phyloP scores from a whole-genome alignment of 192 early-diverging fungal genomes.

The Allomyces macrogynus region DNA sequence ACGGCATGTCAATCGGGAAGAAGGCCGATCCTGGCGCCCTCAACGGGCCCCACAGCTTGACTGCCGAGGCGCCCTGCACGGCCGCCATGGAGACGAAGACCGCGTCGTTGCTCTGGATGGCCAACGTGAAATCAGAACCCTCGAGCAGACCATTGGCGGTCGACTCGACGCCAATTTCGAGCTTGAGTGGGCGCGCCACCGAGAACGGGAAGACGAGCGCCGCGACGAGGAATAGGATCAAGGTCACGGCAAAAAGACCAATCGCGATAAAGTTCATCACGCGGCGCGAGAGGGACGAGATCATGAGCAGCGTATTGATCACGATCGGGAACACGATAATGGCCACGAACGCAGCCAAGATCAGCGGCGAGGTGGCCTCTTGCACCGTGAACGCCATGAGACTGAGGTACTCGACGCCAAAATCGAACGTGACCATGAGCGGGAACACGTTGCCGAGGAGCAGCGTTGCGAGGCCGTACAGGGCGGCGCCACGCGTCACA shows the following conservation, averaged over 20 bases:
- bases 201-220: neutral
- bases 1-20: no score
- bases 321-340: neutral
- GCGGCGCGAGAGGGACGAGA: neutral
- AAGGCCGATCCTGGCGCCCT: no score
- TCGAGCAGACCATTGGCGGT: no score
- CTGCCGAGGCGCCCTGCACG: no score
- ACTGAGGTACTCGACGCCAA: neutral
- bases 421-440: neutral
- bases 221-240: neutral
- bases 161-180: neutral
- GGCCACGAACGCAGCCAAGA: neutral
- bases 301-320: neutral
- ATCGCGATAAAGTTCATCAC: neutral
- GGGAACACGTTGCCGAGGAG: no score
- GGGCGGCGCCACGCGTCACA: no score
- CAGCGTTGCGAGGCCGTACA: no score
- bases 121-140: no score
- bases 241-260: neutral
- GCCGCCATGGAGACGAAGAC: no score
- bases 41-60: no score
- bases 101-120: no score
- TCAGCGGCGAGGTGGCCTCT: neutral
- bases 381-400: neutral
- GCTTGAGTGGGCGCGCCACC: neutral